Base-by-base conservation (phyloP, 2,329 filamentous ascomycete genomes). In the Trichothecium sympodiale region DNA sequence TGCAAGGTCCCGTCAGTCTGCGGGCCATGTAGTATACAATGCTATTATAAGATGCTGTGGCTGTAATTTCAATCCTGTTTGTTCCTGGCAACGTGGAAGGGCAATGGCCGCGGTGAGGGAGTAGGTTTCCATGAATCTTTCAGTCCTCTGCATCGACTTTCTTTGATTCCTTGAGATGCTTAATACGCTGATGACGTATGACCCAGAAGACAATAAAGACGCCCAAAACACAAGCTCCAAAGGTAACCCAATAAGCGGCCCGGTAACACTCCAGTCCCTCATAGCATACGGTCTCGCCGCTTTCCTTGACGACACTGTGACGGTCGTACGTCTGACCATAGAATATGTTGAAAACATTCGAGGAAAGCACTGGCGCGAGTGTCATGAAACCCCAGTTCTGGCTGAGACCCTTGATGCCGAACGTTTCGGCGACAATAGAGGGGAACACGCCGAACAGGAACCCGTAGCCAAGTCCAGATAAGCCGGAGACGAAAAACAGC, bases 301-400 rank as follows among this genome's bases (percentile, higher is more conserved):
- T 71, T 15, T 74, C 70, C 15, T 74, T 70, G 8, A 85, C 62
- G 25, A 79, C 60, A 16, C 81, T 88, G 56, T 95, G 87, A 8
- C 64, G 62, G 54, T 98, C 91, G 47, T 86, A 93, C 1, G 94
- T 77, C 13, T 57, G 61, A 33, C 91, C 91, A 54, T 96, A 98
- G 39, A 91, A 77, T 2, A 95, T 61, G 53, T 96, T 98, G 68
- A 94, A 96, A 16, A 94, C 57, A 48, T 96, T 94, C 34, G 86
- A 88, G 8, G 80, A 87, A 18, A 94, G 59, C 3, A 94, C 85
- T 0, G 89, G 88, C 3, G 85, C 81, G 33, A 95, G 65, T 0
- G 86, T 95, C 78, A 98, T 93, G 48, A 83, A 81, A 12, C 91
- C 91, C 89, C 91, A 98, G 52, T 96, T 98, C 53, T 94, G 85